Evolutionary conservation across 2,329 filamentous ascomycete genomes (phyloP).

Genomic region (Ophiostoma sp.): DNA sequence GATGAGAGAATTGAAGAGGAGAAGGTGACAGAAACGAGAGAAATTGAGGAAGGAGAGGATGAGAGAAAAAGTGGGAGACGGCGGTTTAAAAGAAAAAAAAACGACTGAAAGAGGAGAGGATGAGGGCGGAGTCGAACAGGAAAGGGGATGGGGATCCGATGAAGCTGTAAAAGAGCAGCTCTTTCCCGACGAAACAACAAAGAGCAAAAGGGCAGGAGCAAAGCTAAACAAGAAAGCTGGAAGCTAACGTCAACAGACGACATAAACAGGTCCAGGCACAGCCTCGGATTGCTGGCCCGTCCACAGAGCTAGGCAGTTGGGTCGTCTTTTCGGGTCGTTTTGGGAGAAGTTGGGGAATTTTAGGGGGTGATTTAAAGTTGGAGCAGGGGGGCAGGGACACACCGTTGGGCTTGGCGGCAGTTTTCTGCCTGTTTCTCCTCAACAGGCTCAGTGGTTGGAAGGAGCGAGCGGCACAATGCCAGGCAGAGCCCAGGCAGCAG

Average conservation of each 20-base stretch:
- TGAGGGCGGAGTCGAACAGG: not conserved
- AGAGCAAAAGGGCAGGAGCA: not conserved
- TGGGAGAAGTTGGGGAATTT: not conserved
- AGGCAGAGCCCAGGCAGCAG: slow-evolving; percentile 19
- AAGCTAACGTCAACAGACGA: not conserved
- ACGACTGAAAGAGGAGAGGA: not conserved
- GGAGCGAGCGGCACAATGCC: not conserved
- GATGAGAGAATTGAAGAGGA: not conserved
- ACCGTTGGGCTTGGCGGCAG: slow-evolving; percentile 15
- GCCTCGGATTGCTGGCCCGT: not conserved
- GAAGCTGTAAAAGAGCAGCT: not conserved
- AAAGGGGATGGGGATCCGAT: not conserved
- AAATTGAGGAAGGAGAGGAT: not conserved
- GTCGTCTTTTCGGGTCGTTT: not conserved
- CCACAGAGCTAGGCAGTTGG: slow-evolving; percentile 12
- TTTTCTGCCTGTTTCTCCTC: not conserved
- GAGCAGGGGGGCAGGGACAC: not conserved
- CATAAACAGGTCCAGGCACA: not conserved
- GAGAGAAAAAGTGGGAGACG: not conserved
- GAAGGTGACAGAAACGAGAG: not conserved
- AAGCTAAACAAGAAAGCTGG: not conserved
- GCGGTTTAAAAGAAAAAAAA: not conserved
- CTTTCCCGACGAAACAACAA: not conserved
- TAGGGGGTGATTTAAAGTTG: not conserved
- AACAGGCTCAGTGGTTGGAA: not conserved